These are phyloP conservation scores for Triadica sebifera DNA, from an alignment of 345 rosid genomes.

Conservation along the genomic window DNA sequence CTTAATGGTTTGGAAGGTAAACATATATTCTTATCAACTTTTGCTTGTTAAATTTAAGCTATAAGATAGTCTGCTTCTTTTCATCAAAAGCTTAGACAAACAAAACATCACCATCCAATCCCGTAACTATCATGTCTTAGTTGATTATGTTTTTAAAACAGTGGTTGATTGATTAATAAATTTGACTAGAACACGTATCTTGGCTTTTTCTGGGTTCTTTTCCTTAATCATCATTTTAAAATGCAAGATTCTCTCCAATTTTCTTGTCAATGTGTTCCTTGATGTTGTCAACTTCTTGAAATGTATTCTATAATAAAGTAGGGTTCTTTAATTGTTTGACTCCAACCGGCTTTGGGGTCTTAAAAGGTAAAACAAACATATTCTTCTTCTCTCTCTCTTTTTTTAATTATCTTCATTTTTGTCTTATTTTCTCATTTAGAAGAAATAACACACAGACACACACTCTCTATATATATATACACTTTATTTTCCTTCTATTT, in stretches of 20 bases:
- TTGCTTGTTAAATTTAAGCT: no score
- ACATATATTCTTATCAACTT: neutral
- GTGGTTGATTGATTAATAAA: neutral
- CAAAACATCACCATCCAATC: neutral
- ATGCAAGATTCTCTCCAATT: constrained; percentile 25
- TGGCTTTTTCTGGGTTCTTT: constrained; percentile 21
- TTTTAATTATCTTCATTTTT: no score
- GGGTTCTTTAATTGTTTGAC: constrained; percentile 11
- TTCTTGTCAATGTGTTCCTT: constrained; percentile 26
- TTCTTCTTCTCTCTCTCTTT: neutral
- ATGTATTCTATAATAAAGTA: neutral
- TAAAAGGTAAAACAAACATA: neutral
- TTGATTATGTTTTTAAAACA: neutral
- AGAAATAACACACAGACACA: neutral
- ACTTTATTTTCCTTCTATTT: no score
- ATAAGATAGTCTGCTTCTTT: no score
- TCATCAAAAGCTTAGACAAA: no score
- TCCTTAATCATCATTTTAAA: constrained; percentile 10
- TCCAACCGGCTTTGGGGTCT: constrained; percentile 9
- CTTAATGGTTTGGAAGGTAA: constrained; percentile 37
- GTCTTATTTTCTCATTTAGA: neutral
- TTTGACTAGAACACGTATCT: neutral
- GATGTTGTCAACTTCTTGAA: constrained; percentile 13
- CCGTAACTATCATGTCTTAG: neutral
- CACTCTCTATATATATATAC: no score